Percentiles rank a stretch among this genome's conserved stretches.
Conservation (phyloP, 2,329 filamentous ascomycete genomes). For the Amauroascus verrucosus region DNA sequence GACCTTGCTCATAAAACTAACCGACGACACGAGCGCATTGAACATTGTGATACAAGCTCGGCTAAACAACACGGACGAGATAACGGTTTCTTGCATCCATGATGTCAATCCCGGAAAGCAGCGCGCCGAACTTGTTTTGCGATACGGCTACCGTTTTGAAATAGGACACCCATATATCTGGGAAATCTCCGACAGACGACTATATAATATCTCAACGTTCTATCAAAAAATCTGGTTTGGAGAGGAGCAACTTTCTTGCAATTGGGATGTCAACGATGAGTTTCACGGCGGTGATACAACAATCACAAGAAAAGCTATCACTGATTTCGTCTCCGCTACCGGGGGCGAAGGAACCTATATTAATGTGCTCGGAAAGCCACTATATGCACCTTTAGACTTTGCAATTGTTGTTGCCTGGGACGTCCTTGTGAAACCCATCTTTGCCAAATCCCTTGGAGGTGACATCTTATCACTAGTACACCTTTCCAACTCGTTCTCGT, state of each 20-base stretch:
- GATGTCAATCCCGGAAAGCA: too few species aligned
- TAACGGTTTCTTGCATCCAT: too few species aligned
- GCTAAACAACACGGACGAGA: too few species aligned
- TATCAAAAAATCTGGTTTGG: constrained; percentile 99
- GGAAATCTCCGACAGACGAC: too few species aligned
- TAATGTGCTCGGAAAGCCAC: constrained; percentile 73
- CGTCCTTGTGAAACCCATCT: constrained; percentile 98
- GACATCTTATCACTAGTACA: constrained; percentile 94
- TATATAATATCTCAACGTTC: constrained; percentile 51
- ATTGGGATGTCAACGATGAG: constrained; percentile 66
- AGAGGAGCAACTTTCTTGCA: constrained; percentile 68
- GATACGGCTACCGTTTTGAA: too few species aligned
- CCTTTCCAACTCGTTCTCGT: constrained; percentile 65
- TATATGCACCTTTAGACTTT: constrained; percentile 88
- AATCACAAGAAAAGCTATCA: constrained; percentile 39
- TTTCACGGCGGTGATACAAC: constrained; percentile 72
- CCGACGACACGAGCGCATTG: too few species aligned
- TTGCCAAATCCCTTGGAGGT: constrained; percentile 89
- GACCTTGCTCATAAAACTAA: too few species aligned
- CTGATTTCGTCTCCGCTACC: constrained; percentile 95
- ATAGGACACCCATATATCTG: too few species aligned
- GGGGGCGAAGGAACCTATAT: constrained; percentile 96
- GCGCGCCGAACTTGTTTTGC: too few species aligned
- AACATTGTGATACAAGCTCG: too few species aligned
- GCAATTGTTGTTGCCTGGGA: constrained; percentile 97